Base-by-base conservation (phyloP, 192 early-diverging fungal species). In the Phlyctochytrium planicorne region DNA sequence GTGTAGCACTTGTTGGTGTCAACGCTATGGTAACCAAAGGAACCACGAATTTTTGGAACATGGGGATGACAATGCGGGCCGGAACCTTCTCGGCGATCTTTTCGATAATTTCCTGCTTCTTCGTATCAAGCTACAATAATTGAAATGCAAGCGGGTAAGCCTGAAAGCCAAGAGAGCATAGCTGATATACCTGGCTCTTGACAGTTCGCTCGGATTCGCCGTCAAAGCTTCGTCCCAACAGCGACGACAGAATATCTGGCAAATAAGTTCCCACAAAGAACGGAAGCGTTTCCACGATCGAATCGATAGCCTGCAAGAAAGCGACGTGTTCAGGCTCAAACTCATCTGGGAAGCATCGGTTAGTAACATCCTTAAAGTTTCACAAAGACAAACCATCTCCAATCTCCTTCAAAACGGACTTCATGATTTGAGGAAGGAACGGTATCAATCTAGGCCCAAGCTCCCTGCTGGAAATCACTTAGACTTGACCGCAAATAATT, bases 391-490 rank as follows among this genome's bases (percentile, higher is more conserved):
- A 65, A 31, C 53, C 66, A 17, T 59, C 31, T 30, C 70, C 37
- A 33, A 80, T 60, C 2, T 76, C 37, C 36, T 32, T 79, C 40
- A 95, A 78, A 20, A 93, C 81, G 25, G 79, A 61, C 31, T 91
- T 93, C 82, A 98, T 88, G 55, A 93, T 91, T 76, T 91, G 89
- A 61, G 92, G 91, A 63, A 98, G 72, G 69, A 75, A 81, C 3
- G 94, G 90, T 17, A 95, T 83, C 20, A 88, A 78, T 33, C 91
- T 88, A 50, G 91, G 71, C 27, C 91, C 93, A 27, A 96, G 81
- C 63, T 89, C 87, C 57, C 79, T 78, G 73, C 86, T 78, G 47
- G 53, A 67, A 20, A n/a, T 25, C 0, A 59, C 17, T 56, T 4
- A n/a, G 27, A 27, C 29, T 6, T n/a, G 20, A 47, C 50, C 36